Percentiles rank a stretch among this genome's conserved stretches.
These are phyloP conservation scores for Eimeria brunetti DNA, from an alignment of 169 alveolate species.

Conservation along the genomic window DNA sequence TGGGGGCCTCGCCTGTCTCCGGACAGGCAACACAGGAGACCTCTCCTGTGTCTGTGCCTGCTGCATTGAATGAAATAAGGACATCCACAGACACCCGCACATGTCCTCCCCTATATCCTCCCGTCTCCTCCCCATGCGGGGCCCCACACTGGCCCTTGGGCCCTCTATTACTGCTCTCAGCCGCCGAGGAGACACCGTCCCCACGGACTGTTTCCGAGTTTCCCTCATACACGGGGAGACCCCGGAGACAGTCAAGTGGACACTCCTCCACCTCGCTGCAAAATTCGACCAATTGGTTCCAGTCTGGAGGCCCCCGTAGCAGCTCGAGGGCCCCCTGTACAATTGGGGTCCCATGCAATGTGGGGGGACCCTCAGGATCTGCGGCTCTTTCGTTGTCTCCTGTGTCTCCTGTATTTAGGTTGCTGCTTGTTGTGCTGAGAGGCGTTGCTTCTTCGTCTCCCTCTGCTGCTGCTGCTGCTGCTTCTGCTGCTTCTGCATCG, in stretches of 20 bases:
- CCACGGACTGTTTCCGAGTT: neutral
- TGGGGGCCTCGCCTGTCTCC: slow-evolving; percentile 6
- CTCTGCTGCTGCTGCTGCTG: neutral
- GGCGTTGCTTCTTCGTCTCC: neutral
- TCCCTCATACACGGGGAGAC: neutral
- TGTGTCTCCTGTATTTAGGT: neutral
- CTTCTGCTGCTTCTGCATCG: neutral
- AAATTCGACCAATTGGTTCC: neutral
- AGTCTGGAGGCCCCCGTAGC: slow-evolving; percentile 7
- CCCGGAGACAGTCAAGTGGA: neutral
- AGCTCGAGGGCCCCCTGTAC: too few relatives aligned
- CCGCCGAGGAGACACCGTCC: neutral
- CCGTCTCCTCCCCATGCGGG: neutral
- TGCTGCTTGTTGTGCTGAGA: neutral
- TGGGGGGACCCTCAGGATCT: neutral
- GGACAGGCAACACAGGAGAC: neutral
- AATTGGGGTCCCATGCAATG: neutral
- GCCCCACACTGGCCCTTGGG: neutral
- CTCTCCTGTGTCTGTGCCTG: neutral
- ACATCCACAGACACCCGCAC: slow-evolving; percentile 52
- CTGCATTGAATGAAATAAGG: slow-evolving; percentile 7
- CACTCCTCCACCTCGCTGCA: slow-evolving; percentile 58
- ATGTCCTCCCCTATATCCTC: neutral
- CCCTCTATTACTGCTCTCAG: neutral
- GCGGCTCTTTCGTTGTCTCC: neutral